Conservation (phyloP, 1,284 basidiomycete species). For the Mycena sp. region DNA sequence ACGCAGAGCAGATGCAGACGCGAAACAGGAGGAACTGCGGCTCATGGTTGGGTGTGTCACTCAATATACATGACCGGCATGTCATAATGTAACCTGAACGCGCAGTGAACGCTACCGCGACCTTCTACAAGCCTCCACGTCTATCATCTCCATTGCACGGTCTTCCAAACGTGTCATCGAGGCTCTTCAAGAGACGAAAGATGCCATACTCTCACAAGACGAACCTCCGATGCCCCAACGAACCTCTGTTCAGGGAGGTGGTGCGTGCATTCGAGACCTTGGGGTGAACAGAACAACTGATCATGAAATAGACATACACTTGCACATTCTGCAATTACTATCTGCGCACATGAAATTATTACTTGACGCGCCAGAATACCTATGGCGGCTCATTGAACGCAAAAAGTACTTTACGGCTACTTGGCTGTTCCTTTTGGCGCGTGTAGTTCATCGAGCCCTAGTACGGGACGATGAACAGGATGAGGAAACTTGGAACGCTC, state of each 20-base stretch:
- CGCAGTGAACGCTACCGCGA: conserved; percentile 94
- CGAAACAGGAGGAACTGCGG: conserved; percentile 91
- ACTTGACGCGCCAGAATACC: conserved; percentile 87
- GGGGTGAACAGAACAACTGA: background rate
- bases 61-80: conserved; percentile 7
- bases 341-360: conserved; percentile 90
- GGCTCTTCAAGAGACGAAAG: conserved; percentile 67
- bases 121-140: conserved; percentile 88
- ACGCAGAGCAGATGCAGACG: conserved; percentile 82
- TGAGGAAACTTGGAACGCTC: conserved; percentile 65
- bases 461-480: conserved; percentile 67
- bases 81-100: conserved; percentile 59
- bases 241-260: conserved; percentile 52
- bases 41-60: conserved; percentile 93
- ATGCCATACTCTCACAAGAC: conserved; percentile 58
- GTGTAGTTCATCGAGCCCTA: conserved; percentile 80
- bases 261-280: conserved; percentile 43
- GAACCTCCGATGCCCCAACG: conserved; percentile 54
- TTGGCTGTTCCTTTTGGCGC: conserved; percentile 87
- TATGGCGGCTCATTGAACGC: conserved; percentile 86
- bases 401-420: conserved; percentile 83
- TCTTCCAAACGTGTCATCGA: conserved; percentile 71
- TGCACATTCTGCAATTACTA: conserved; percentile 76
- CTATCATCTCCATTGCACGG: conserved; percentile 80
- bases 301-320: conserved; percentile 62